A percentile compares a stretch with the other conserved stretches of the same genome.
Conservation (phyloP, 495 filamentous ascomycete genomes). For the Parathielavia hyrcaniae region DNA sequence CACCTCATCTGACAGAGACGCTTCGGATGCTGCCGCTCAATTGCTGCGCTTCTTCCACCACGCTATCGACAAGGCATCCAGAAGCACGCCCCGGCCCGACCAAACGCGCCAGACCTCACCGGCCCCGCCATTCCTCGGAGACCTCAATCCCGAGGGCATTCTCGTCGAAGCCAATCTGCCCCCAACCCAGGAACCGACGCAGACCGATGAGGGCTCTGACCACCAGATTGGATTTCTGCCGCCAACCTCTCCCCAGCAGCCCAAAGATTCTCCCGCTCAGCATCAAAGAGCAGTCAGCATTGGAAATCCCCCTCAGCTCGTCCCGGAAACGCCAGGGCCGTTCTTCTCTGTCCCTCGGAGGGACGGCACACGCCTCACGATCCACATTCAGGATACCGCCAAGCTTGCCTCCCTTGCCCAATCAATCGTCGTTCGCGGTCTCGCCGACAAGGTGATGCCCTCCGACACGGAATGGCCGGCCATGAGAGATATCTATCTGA, state of each 20-base stretch:
- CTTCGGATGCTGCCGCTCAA: slow-evolving; percentile 26
- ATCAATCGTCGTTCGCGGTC: slow-evolving; percentile 9
- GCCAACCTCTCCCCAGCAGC: slow-evolving; percentile 1
- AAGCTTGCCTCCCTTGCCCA: slow-evolving; percentile 9
- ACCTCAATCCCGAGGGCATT: slow-evolving; percentile 49
- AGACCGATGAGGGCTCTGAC: not conserved
- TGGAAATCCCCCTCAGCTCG: not conserved
- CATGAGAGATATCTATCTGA: slow-evolving; percentile 40
- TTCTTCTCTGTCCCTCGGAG: slow-evolving; percentile 10
- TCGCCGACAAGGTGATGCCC: slow-evolving; percentile 29
- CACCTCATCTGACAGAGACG: slow-evolving; percentile 13
- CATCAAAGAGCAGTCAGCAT: not conserved
- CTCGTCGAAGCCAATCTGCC: slow-evolving; percentile 43
- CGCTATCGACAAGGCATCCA: slow-evolving; percentile 5
- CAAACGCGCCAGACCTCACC: slow-evolving; percentile 2
- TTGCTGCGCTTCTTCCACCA: slow-evolving; percentile 28
- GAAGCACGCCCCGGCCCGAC: not conserved
- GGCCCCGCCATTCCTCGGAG: slow-evolving; percentile 44
- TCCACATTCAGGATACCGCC: slow-evolving; percentile 11
- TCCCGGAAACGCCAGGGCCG: not conserved
- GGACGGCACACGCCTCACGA: slow-evolving; percentile 12
- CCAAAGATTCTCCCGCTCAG: not conserved
- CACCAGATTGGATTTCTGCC: slow-evolving; percentile 3
- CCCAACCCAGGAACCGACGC: not conserved
- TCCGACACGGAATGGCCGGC: slow-evolving; percentile 32